Evolutionary conservation across 2,329 filamentous ascomycete genomes (phyloP).

Genomic region (Dothidotthia symphoricarpi): DNA sequence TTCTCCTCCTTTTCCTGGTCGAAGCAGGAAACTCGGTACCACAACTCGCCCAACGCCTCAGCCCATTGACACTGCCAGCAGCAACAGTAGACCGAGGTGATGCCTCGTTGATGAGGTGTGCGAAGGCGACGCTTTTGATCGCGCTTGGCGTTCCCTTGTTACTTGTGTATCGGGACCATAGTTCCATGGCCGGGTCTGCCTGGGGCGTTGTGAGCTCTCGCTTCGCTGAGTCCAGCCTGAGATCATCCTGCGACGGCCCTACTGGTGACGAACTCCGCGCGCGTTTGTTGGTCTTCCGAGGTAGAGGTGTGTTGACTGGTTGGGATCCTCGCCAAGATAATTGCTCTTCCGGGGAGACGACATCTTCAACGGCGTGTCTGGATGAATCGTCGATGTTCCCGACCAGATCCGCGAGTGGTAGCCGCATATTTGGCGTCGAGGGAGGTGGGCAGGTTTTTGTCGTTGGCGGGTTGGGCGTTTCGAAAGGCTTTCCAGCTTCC

Average conservation of each 20-base stretch:
- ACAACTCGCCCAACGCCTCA: slow-evolving; percentile 53
- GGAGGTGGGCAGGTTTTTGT: slow-evolving; percentile 44
- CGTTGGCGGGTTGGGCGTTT: slow-evolving; percentile 29
- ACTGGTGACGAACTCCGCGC: slow-evolving; percentile 50
- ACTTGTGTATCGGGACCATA: slow-evolving; percentile 49
- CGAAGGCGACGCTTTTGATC: slow-evolving; percentile 42
- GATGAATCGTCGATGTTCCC: slow-evolving; percentile 59
- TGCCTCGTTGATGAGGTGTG: slow-evolving; percentile 47
- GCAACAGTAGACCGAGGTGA: slow-evolving; percentile 48
- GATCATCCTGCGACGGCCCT: slow-evolving; percentile 42
- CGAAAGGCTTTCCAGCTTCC: slow-evolving; percentile 15
- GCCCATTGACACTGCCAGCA: slow-evolving; percentile 47
- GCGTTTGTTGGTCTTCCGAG: slow-evolving; percentile 45
- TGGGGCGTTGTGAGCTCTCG: slow-evolving; percentile 44
- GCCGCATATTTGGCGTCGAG: slow-evolving; percentile 58
- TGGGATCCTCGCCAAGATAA: slow-evolving; percentile 58
- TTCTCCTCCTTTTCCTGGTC: slow-evolving; percentile 44
- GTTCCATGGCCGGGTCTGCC: slow-evolving; percentile 48
- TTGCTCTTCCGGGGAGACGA: slow-evolving; percentile 60
- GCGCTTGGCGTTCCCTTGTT: slow-evolving; percentile 39
- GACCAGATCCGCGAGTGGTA: slow-evolving; percentile 61
- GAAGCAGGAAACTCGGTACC: slow-evolving; percentile 50
- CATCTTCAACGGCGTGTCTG: slow-evolving; percentile 48
- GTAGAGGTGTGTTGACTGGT: slow-evolving; percentile 44
- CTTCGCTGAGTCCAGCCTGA: slow-evolving; percentile 23